A percentile compares a stretch with the other conserved stretches of the same genome.
Evolutionary conservation across 2,329 filamentous ascomycete genomes (phyloP).

Genomic region (Dryadomyces quercivorus): DNA sequence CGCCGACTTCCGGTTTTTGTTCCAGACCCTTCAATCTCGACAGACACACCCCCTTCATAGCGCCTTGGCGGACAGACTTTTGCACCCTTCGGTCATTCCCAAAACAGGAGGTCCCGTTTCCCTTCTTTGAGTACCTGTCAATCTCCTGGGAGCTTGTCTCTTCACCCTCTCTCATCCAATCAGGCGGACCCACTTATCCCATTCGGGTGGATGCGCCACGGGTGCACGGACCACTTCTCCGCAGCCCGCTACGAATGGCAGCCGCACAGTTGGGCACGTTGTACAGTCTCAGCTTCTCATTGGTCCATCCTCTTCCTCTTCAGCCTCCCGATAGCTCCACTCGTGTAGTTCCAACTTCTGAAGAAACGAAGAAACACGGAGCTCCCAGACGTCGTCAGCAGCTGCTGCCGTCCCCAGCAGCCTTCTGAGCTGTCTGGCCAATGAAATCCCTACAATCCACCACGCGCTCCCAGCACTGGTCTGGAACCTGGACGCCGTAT

Average conservation of each 20-base stretch:
- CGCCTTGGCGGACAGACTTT: background rate
- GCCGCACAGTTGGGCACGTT: constrained; percentile 10
- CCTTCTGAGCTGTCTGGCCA: background rate
- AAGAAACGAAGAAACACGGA: too few species aligned
- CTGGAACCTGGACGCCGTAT: too few species aligned
- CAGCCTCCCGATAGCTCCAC: constrained; percentile 1
- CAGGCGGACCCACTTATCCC: constrained; percentile 5
- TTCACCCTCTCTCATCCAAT: constrained; percentile 5
- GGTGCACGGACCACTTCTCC: constrained; percentile 7
- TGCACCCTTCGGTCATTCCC: background rate
- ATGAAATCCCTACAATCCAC: background rate
- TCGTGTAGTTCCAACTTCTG: background rate
- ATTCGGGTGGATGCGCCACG: background rate
- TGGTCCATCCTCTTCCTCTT: background rate
- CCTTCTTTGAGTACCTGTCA: background rate
- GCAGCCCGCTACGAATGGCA: constrained; percentile 6
- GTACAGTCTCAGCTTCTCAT: constrained; percentile 1
- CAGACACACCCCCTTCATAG: background rate
- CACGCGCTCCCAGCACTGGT: background rate
- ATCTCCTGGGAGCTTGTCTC: background rate
- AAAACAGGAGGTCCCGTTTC: background rate
- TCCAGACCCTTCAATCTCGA: background rate
- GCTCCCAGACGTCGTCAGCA: too few species aligned
- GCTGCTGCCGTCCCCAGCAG: background rate
- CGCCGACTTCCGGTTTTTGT: background rate